Base-by-base conservation (phyloP, 352 stramenopile genomes). In the Phytophthora idaei region DNA sequence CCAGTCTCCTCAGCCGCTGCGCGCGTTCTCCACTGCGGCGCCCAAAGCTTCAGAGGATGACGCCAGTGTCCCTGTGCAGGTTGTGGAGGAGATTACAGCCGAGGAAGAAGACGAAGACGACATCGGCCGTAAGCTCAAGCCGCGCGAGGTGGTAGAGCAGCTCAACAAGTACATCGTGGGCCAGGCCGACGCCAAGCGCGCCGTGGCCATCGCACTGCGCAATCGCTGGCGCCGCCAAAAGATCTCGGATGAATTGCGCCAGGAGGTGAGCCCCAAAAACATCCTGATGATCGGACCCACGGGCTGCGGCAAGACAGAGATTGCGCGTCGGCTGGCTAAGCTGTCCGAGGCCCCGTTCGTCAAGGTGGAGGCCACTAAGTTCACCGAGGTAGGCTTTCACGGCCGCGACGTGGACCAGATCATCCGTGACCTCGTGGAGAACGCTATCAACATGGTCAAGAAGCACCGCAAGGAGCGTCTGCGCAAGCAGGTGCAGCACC, bases 271-370 rank as follows among this genome's bases (percentile, higher is more conserved):
- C 11, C 98, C 98, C n/a, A 99, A 99, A 75, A 99, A 99, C 79
- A 99, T 99, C 32, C 74, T 99, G 34, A 99, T 99, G 97, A 99
- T 99, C 62, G 98, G 98, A 5, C 97, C 98, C 4, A 99, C 98
- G 5, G 98, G 98, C 36, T 99, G 95, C 60, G 97, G 98, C 50
- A 98, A 99, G 80, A 99, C 97, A 8, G 98, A 99, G 87, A 99
- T 99, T 50, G 97, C 97, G 8, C 81, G 97, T 34, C 90, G 97
- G 9, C 92, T 99, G 61, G 97, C 98, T 15, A 98, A 98, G 77
- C 85, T 99, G 29, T 97, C 89, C 36, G 89, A 99, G 65, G 97
- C 97, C 31, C 97, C 97, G 36, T 99, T 99, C 73, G 90, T 99
- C 55, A 99, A 99, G 71, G 89, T 97, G 31, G 98, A 99, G 75